Evolutionary conservation across 2,329 filamentous ascomycete species (phyloP).

Genomic region (Aspergillus clavatus): DNA sequence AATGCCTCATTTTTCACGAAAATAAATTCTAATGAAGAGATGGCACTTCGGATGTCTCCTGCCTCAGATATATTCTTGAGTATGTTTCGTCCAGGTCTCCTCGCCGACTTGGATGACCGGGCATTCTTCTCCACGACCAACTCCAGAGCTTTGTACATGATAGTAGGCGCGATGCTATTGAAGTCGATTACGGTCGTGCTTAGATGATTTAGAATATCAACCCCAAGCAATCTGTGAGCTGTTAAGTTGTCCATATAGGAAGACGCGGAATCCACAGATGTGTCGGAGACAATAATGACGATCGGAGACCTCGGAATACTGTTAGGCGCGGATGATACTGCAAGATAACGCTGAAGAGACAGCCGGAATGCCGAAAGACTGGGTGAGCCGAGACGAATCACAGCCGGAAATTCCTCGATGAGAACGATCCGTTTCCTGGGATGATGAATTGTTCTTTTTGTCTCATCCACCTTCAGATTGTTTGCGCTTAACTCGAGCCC

Average conservation of each 20-base stretch:
- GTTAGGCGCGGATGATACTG: conserved; percentile 49
- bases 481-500: conserved; percentile 53
- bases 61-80: conserved; percentile 76
- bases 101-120: conserved; percentile 66
- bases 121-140: conserved; percentile 81
- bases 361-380: conserved; percentile 67
- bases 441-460: conserved; percentile 2
- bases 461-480: conserved; percentile 2
- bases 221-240: conserved; percentile 80
- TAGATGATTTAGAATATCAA: conserved; percentile 77
- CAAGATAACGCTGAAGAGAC: conserved; percentile 69
- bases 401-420: conserved; percentile 78
- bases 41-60: conserved; percentile 88
- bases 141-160: conserved; percentile 79
- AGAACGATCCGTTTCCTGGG: conserved; percentile 57
- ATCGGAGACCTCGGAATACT: conserved; percentile 59
- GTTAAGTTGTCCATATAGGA: conserved; percentile 88
- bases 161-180: conserved; percentile 82
- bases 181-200: conserved; percentile 80
- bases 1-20: conserved; percentile 75
- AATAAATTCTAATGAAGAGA: conserved; percentile 86
- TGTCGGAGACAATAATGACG: conserved; percentile 88
- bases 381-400: conserved; percentile 61
- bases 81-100: conserved; percentile 71
- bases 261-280: conserved; percentile 76